Evolutionary conservation across 768 basidiomycete species (phyloP).

Genomic region (Nidularia pulvinata): DNA sequence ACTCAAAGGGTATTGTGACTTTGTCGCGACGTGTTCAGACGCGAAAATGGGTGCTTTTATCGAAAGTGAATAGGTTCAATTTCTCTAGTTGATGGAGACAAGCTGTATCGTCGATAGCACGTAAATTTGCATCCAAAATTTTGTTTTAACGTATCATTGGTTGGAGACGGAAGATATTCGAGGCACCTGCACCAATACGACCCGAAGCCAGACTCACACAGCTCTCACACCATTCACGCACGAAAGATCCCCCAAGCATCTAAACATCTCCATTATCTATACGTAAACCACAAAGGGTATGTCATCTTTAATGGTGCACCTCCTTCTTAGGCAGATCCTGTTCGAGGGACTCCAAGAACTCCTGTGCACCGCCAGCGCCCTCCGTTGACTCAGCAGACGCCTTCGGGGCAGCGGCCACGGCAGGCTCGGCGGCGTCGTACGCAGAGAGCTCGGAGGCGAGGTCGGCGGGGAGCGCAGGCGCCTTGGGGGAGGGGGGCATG

Average conservation of each 20-base stretch:
- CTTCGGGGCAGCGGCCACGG: conserved; percentile 34
- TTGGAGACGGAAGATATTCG: too few relatives aligned
- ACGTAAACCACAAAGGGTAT: not conserved
- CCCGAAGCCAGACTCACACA: not conserved
- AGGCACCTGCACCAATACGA: too few relatives aligned
- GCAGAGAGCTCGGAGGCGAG: conserved; percentile 87
- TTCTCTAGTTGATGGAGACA: too few relatives aligned
- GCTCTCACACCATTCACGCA: not conserved
- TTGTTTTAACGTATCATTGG: too few relatives aligned
- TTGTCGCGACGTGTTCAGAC: too few relatives aligned
- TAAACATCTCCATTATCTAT: not conserved
- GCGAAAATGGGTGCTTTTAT: too few relatives aligned
- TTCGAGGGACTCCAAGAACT: conserved; percentile 81
- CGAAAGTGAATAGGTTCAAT: too few relatives aligned
- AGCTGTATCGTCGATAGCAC: not conserved
- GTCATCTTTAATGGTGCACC: conserved; percentile 38
- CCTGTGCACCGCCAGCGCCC: conserved; percentile 62
- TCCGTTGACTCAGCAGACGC: conserved; percentile 28
- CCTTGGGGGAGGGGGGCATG: conserved; percentile 70
- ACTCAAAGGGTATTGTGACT: too few relatives aligned
- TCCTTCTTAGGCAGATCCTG: conserved; percentile 72
- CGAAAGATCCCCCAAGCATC: not conserved
- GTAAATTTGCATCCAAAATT: too few relatives aligned
- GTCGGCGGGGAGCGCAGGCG: conserved; percentile 77
- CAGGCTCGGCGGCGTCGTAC: conserved; percentile 84